Base-by-base conservation (phyloP, 192 early-diverging fungal genomes). In the Chytriomyces sp. region DNA sequence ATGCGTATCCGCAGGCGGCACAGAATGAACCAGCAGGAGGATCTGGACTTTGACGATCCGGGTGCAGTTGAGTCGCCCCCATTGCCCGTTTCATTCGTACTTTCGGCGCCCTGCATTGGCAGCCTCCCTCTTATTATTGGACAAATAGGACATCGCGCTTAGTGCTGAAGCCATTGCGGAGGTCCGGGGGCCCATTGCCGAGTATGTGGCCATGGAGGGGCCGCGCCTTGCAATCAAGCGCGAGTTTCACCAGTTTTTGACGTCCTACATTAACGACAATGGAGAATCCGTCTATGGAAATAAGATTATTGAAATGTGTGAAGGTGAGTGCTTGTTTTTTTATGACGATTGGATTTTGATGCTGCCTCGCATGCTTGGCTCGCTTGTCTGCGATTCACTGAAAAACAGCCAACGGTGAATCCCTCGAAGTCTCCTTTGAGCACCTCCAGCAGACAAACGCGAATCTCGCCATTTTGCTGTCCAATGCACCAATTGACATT, bases 221-320 rank as follows among this genome's bases (percentile, higher is more conserved):
- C 90, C 93, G 3, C 88, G 93, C 3, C 88, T 89, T 69, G 89
- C 92, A 10, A 93, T 97, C 37, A 85, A 87, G 62, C 81, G 90
- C 38, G 93, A 96, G 74, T 97, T 99, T 82, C 86, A 89, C 28
- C 85, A 90, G 60, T 99, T 99, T 74, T 79, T 99, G 40, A 85
- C 91, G 14, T 92, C 91, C 7, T 97, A 86, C 76, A 88, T 91
- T n/a, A 89, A 93, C 60, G 90, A 91, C 36, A 81, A 91, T 36
- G 94, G 93, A 64, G 90, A 90, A 33, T 95, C 93, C 22, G 91
- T 99, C 5, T 99, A 99, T 65, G 95, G 94, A 70, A 90, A 95
- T 72, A 84, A 92, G 25, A 96, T 99, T 75, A 84, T 90, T 52
- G 85, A 85, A 41, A 89, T 99, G 85, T 93, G 94, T 79, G 90